Evolutionary conservation across 805 yeast species (phyloP), one percentile per base, ranked within the genome.

Genomic region (Candida ponderosae): DNA sequence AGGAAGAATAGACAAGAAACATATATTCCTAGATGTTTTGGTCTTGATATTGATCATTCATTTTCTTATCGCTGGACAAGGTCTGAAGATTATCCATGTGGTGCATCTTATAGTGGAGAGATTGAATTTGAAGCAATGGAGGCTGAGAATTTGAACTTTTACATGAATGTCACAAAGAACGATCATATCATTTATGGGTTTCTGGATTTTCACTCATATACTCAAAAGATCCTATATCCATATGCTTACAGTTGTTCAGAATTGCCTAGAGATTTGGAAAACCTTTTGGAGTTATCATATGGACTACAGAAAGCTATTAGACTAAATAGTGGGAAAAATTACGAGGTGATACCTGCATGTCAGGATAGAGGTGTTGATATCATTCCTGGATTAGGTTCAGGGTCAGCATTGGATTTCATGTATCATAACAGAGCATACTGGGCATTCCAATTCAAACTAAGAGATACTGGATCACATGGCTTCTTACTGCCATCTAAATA

Each of bases 11-110:
- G 95, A 42, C 96, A 88, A 59, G 74, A 76, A 37, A 80, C 93
- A 0, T 72, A 66, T 35, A 56, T 71, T 34, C 76, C 82, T 8
- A 59, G 70, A 31, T 88, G 97, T 56, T 65, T 70, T 34, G 97
- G 97, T 9, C 74, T 87, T 29, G 96, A 88, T 56, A 79, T 88
- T 40, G 96, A 86, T 53, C 94, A 81, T 53, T 81, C 94, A 1
- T 84, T 79, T 58, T 82, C 74, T 46, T 83, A 63, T 59, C 86
- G 82, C 51, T 84, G 88, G 80, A 67, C 74, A 4, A 60, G 64
- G 35, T 72, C 79, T 14, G 83, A 78, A 34, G 63, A 65, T 26
- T 70, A 73, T 37, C 86, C 90, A 4, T 88, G 96, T 59, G 81
- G 85, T 30, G 95, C 85, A 52, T 85, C 80, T 34, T 88, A 85